These are phyloP conservation scores for Pseudogymnoascus sp. DNA, from an alignment of 2,329 filamentous ascomycete genomes.

Conservation along the genomic window DNA sequence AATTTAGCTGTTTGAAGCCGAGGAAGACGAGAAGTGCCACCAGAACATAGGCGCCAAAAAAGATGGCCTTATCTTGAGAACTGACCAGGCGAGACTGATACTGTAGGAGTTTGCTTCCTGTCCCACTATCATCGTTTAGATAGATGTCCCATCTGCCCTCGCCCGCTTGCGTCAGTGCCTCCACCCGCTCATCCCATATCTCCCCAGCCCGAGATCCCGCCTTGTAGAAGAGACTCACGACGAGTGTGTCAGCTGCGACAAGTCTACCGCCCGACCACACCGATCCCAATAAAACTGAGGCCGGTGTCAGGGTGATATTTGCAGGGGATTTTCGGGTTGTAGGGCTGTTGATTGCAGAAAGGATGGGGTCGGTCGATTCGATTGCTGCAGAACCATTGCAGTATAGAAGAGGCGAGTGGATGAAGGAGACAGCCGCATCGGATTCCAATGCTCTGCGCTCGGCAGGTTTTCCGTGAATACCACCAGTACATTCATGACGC, in stretches of 20 bases:
- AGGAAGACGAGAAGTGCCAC: not conserved
- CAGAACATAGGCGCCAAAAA: not conserved
- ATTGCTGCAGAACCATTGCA: conserved; percentile 41
- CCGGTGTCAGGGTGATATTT: conserved; percentile 41
- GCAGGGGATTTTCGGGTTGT: conserved; percentile 32
- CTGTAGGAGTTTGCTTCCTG: conserved; percentile 14
- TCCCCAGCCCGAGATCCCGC: conserved; percentile 31
- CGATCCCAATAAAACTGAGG: conserved; percentile 45
- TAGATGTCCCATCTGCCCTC: conserved; percentile 20
- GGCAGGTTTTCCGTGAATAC: not conserved
- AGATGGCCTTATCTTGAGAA: not conserved
- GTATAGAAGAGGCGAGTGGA: conserved; percentile 45
- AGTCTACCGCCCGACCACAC: conserved; percentile 37
- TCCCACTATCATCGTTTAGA: conserved; percentile 16
- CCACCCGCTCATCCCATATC: conserved; percentile 32
- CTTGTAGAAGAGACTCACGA: conserved; percentile 43
- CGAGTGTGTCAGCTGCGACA: conserved; percentile 42
- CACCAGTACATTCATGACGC: not conserved
- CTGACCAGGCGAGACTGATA: not conserved
- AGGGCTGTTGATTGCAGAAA: conserved; percentile 39
- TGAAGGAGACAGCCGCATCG: conserved; percentile 25
- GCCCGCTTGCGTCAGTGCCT: conserved; percentile 12
- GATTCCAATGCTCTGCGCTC: not conserved
- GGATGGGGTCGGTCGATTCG: conserved; percentile 35
- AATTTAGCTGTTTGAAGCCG: not conserved